Conservation (phyloP, 768 basidiomycete genomes). For the Naematelia aurantialba region DNA sequence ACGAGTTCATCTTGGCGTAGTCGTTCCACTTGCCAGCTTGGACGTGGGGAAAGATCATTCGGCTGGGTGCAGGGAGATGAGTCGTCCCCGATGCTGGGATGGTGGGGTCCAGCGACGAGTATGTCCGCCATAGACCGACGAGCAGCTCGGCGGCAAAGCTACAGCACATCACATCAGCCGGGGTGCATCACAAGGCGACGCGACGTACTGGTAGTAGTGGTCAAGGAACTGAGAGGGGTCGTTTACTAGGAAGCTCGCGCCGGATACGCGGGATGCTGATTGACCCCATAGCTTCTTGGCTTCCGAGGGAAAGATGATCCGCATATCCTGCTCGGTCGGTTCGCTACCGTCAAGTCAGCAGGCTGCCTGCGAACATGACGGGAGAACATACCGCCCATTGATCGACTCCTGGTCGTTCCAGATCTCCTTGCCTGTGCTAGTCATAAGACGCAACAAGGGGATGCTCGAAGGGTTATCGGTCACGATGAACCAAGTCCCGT, state of each 20-base stretch:
- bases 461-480: slow-evolving; percentile 64
- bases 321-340: slow-evolving; percentile 75
- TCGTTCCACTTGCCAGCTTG: slow-evolving; percentile 81
- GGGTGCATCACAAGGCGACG: neutral
- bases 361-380: neutral
- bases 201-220: slow-evolving; percentile 75
- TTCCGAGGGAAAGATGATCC: slow-evolving; percentile 65
- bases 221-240: slow-evolving; percentile 82
- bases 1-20: slow-evolving; percentile 87
- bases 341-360: slow-evolving; percentile 51
- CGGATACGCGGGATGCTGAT: slow-evolving; percentile 70
- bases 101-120: slow-evolving; percentile 70
- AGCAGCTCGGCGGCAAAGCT: slow-evolving; percentile 81
- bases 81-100: slow-evolving; percentile 68
- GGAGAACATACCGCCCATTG: slow-evolving; percentile 49
- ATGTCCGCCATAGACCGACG: slow-evolving; percentile 88
- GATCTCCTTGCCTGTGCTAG: slow-evolving; percentile 65
- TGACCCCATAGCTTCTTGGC: slow-evolving; percentile 68
- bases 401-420: slow-evolving; percentile 59
- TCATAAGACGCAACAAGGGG: slow-evolving; percentile 66
- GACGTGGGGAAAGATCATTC: slow-evolving; percentile 70
- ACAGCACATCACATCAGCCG: neutral
- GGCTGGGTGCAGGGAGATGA: slow-evolving; percentile 66
- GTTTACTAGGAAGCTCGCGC: slow-evolving; percentile 75
- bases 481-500: slow-evolving; percentile 78